These are phyloP conservation scores for Corymbia citriodora DNA, from an alignment of 441 rosid species.

Conservation along the genomic window DNA sequence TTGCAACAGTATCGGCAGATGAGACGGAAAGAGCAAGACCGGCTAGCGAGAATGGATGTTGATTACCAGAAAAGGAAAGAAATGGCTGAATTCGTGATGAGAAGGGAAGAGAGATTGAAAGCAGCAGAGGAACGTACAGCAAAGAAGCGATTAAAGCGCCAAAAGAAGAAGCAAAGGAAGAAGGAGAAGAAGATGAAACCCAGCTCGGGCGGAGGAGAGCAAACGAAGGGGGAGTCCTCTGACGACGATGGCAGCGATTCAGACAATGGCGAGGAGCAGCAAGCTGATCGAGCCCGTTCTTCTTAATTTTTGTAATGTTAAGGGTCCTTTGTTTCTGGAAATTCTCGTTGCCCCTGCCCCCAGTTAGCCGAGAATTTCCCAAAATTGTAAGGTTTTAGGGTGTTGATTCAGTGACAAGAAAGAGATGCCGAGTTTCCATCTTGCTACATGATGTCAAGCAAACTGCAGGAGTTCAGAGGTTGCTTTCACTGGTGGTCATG, in stretches of 20 bases:
- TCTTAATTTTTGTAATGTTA: neutral
- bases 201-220: slow-evolving; percentile 36
- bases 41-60: slow-evolving; percentile 80
- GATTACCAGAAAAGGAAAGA: slow-evolving; percentile 78
- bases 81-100: slow-evolving; percentile 56
- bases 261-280: slow-evolving; percentile 27
- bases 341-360: neutral
- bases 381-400: neutral
- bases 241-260: slow-evolving; percentile 35
- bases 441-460: neutral
- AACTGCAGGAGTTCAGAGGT: neutral
- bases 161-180: slow-evolving; percentile 72
- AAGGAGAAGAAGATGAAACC: slow-evolving; percentile 57
- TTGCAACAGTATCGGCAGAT: slow-evolving; percentile 79
- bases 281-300: neutral
- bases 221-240: slow-evolving; percentile 30
- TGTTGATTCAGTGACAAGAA: neutral
- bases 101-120: slow-evolving; percentile 82
- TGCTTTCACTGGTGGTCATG: neutral
- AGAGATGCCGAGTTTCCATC: neutral
- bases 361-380: neutral
- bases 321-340: neutral
- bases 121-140: slow-evolving; percentile 77
- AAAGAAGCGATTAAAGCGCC: slow-evolving; percentile 81
- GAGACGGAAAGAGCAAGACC: slow-evolving; percentile 87